Percentiles rank a stretch among this genome's conserved stretches.
Evolutionary conservation across 2,329 filamentous ascomycete species (phyloP).

Genomic region (Aspergillus aculeatus): DNA sequence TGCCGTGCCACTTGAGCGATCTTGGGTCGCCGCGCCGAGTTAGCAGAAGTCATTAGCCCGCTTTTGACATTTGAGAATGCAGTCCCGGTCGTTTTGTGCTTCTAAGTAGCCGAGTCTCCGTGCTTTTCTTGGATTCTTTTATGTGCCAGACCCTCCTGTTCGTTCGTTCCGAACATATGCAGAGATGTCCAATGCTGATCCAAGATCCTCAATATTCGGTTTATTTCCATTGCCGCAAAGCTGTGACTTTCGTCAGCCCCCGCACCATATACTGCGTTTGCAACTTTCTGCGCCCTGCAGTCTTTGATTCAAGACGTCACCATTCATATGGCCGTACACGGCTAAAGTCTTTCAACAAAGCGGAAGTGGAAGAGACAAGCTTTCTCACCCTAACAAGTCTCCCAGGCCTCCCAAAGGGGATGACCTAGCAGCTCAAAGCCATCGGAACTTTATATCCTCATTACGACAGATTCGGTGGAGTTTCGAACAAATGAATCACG

Average conservation of each 20-base stretch:
- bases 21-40: slow-evolving; percentile 17
- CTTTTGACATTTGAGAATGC: slow-evolving; percentile 6
- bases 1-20: slow-evolving; percentile 20
- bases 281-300: slow-evolving; percentile 5
- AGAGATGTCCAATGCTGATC: slow-evolving; percentile 34
- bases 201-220: slow-evolving; percentile 25
- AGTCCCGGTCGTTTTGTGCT: slow-evolving; percentile 3
- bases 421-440: too few relatives aligned
- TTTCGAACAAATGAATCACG: background rate
- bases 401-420: background rate
- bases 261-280: slow-evolving; percentile 1
- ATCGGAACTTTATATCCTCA: background rate
- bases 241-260: slow-evolving; percentile 22
- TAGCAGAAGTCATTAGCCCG: slow-evolving; percentile 18
- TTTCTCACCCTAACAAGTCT: background rate
- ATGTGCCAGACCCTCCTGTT: background rate
- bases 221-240: slow-evolving; percentile 17
- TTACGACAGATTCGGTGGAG: background rate
- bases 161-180: slow-evolving; percentile 25
- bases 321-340: background rate
- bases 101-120: slow-evolving; percentile 14
- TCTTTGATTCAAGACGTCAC: background rate
- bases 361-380: background rate
- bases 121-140: slow-evolving; percentile 15
- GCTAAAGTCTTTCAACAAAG: background rate